Evolutionary conservation across 208 protist genomes (phyloP).

Genomic region (Acanthamoeba lugdunensis): DNA sequence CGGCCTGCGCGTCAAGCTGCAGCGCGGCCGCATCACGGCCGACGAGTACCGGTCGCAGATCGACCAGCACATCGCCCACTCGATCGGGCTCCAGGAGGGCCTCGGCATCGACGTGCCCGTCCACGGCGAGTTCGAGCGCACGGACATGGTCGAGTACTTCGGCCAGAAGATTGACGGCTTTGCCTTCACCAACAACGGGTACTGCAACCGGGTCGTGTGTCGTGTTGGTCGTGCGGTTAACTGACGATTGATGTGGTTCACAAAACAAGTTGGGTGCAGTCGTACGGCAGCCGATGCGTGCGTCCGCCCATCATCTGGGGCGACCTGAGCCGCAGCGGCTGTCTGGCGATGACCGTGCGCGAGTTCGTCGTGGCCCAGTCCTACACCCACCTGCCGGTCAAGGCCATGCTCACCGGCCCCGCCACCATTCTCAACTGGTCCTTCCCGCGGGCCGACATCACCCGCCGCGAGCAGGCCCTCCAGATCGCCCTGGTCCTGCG

Average conservation of each 20-base stretch:
- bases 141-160: slow-evolving; percentile 94
- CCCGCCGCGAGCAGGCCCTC: slow-evolving; percentile 82
- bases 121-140: slow-evolving; percentile 91
- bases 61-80: slow-evolving; percentile 88
- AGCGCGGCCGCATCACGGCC: slow-evolving; percentile 84
- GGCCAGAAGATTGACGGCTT: slow-evolving; percentile 90
- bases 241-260: not conserved
- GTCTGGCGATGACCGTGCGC: slow-evolving; percentile 88
- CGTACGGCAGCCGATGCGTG: slow-evolving; percentile 90
- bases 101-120: slow-evolving; percentile 92
- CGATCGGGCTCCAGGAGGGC: slow-evolving; percentile 88
- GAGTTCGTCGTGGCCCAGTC: slow-evolving; percentile 89
- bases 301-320: slow-evolving; percentile 91
- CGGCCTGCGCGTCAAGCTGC: slow-evolving; percentile 84
- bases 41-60: slow-evolving; percentile 88
- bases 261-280: slow-evolving; percentile 33
- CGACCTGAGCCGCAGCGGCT: slow-evolving; percentile 85
- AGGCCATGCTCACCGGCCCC: slow-evolving; percentile 93
- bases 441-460: slow-evolving; percentile 89
- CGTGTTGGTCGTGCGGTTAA: not conserved
- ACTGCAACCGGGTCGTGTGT: slow-evolving; percentile 18
- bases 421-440: slow-evolving; percentile 92
- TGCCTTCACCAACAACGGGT: slow-evolving; percentile 90
- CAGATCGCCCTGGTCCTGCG: slow-evolving; percentile 91
- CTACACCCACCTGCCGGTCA: slow-evolving; percentile 87